phyloP scores from a whole-genome alignment of 345 rosid species.

The Salix arbutifolia region DNA sequence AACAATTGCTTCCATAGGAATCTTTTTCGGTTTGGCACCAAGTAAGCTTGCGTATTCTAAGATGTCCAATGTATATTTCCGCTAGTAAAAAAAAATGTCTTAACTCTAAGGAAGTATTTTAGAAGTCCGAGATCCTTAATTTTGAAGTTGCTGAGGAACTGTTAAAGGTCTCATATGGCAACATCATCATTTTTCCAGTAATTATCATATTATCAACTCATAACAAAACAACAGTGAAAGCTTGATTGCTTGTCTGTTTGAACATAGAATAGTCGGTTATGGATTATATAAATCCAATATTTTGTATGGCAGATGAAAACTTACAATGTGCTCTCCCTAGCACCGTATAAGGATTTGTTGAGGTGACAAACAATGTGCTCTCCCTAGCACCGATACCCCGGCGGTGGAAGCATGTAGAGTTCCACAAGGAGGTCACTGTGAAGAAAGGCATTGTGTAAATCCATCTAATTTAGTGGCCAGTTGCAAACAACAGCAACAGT shows the following conservation, averaged over 20 bases:
- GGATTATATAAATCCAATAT: too few relatives aligned
- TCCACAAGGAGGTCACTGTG: too few relatives aligned
- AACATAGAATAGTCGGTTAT: not conserved
- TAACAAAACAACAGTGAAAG: not conserved
- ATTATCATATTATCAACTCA: not conserved
- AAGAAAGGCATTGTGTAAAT: too few relatives aligned
- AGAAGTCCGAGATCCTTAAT: not conserved
- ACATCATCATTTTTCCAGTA: too few relatives aligned
- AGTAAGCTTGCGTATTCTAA: not conserved
- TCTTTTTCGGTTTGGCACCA: not conserved
- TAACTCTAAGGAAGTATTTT: not conserved
- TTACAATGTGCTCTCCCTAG: too few relatives aligned
- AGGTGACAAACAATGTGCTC: not conserved
- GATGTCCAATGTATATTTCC: not conserved
- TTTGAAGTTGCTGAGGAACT: not conserved
- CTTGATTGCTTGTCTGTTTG: not conserved
- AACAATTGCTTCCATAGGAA: not conserved
- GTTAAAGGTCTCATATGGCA: not conserved
- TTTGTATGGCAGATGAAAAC: not conserved
- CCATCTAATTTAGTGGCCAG: not conserved
- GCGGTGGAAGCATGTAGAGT: too few relatives aligned
- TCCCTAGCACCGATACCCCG: too few relatives aligned
- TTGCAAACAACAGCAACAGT: not conserved
- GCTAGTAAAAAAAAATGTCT: not conserved
- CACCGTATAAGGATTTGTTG: not conserved